Percentiles rank a stretch among this genome's conserved stretches.
These are phyloP conservation scores for Xylariaceae sp. DNA, from an alignment of 2,329 filamentous ascomycete genomes.

Conservation along the genomic window DNA sequence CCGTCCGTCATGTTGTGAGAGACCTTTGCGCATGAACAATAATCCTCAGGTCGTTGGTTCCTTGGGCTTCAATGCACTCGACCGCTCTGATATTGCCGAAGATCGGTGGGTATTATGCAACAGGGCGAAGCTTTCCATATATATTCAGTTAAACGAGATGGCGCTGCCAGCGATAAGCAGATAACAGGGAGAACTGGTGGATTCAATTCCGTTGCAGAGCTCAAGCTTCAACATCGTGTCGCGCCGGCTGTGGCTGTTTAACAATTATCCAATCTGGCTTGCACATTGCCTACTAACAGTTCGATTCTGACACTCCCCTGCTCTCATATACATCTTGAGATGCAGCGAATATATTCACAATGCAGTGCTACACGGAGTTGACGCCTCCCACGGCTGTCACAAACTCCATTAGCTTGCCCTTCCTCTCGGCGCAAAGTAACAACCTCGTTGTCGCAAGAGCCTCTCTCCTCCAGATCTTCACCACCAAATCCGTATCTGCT, in stretches of 20 bases:
- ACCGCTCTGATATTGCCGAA: no score
- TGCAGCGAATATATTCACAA: slow-evolving; percentile 48
- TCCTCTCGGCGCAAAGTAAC: slow-evolving; percentile 74
- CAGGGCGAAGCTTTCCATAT: no score
- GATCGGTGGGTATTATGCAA: no score
- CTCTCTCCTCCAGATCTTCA: slow-evolving; percentile 91
- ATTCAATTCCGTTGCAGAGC: no score
- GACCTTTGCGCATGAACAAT: no score
- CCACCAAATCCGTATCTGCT: slow-evolving; percentile 69
- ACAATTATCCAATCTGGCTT: neutral
- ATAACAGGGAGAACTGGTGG: neutral
- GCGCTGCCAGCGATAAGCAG: no score
- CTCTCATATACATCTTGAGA: slow-evolving; percentile 30
- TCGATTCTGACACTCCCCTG: neutral
- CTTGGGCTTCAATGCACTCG: no score
- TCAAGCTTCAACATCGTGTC: slow-evolving; percentile 14
- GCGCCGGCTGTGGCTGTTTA: neutral
- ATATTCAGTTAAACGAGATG: no score
- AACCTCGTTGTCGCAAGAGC: slow-evolving; percentile 93
- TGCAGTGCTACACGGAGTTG: slow-evolving; percentile 99
- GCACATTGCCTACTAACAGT: neutral
- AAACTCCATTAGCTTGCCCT: slow-evolving; percentile 80
- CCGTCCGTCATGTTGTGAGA: no score
- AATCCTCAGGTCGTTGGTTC: no score
- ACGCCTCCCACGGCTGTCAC: slow-evolving; percentile 93